phyloP scores from a whole-genome alignment of 2,329 filamentous ascomycete genomes.

The Pestalotiopsis sp. region DNA sequence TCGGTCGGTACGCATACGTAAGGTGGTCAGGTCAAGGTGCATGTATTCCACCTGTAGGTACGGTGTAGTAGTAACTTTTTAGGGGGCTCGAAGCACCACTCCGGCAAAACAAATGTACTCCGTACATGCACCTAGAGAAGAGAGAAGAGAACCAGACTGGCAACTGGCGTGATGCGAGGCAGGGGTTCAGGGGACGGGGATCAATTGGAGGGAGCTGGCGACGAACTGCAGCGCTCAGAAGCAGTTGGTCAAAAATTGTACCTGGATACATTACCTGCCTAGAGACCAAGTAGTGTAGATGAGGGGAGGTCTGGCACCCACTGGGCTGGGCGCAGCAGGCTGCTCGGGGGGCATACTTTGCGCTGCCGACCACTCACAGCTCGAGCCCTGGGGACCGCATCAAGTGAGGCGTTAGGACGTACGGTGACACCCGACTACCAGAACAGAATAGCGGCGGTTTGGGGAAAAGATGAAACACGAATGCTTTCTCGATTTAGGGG shows the following conservation, averaged over 20 bases:
- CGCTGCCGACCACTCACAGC: neutral
- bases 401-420: slow-evolving; percentile 6
- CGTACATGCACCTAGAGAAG: neutral
- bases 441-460: slow-evolving; percentile 12
- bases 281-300: neutral
- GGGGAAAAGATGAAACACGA: slow-evolving; percentile 12
- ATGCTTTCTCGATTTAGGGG: slow-evolving; percentile 10
- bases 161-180: slow-evolving; percentile 6
- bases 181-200: neutral
- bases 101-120: neutral
- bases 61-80: neutral
- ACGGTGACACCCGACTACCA: neutral
- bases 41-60: neutral
- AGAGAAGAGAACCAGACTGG: neutral
- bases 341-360: neutral
- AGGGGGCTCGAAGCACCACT: neutral
- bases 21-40: neutral
- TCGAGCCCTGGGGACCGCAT: neutral
- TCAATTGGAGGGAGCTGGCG: neutral
- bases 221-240: neutral
- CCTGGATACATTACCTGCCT: neutral
- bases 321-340: neutral
- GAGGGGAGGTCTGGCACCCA: neutral
- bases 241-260: neutral
- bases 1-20: neutral